These are phyloP conservation scores for Mortierella alpina DNA, from an alignment of 192 early-diverging fungal species.

Conservation along the genomic window DNA sequence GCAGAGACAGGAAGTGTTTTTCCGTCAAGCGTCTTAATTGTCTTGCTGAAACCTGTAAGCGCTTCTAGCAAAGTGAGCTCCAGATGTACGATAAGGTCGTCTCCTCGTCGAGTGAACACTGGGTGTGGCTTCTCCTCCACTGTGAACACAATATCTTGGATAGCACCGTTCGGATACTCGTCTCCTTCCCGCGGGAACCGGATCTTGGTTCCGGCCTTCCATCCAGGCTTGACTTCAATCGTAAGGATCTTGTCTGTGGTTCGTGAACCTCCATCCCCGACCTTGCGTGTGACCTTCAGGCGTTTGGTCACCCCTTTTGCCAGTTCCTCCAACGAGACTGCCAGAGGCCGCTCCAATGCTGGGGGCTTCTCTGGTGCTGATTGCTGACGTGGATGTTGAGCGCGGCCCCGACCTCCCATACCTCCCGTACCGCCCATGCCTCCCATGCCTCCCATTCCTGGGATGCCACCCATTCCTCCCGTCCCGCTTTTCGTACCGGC, in stretches of 20 bases:
- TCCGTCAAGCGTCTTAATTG: constrained; percentile 81
- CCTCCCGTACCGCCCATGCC: constrained; percentile 15
- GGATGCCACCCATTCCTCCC: constrained; percentile 46
- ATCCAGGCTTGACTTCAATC: constrained; percentile 91
- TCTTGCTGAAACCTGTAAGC: constrained; percentile 81
- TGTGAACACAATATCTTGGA: constrained; percentile 95
- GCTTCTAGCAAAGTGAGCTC: constrained; percentile 83
- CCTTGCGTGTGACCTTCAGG: constrained; percentile 89
- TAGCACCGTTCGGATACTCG: constrained; percentile 77
- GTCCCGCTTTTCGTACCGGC: constrained; percentile 48
- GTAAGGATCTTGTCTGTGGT: constrained; percentile 83
- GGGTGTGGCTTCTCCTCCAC: constrained; percentile 92
- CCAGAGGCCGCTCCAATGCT: constrained; percentile 74
- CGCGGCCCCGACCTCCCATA: constrained; percentile 40
- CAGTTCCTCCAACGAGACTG: constrained; percentile 90
- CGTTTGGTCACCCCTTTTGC: constrained; percentile 91
- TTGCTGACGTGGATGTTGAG: neutral
- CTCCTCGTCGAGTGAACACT: constrained; percentile 85
- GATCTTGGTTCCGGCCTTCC: constrained; percentile 98
- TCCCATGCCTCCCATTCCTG: constrained; percentile 55
- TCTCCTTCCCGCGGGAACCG: constrained; percentile 91
- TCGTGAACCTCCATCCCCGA: constrained; percentile 52
- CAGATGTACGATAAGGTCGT: constrained; percentile 77
- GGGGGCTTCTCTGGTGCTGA: constrained; percentile 37
- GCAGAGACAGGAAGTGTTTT: constrained; percentile 76